Evolutionary conservation across 2,329 filamentous ascomycete genomes (phyloP).

Genomic region (Claviceps maximensis): DNA sequence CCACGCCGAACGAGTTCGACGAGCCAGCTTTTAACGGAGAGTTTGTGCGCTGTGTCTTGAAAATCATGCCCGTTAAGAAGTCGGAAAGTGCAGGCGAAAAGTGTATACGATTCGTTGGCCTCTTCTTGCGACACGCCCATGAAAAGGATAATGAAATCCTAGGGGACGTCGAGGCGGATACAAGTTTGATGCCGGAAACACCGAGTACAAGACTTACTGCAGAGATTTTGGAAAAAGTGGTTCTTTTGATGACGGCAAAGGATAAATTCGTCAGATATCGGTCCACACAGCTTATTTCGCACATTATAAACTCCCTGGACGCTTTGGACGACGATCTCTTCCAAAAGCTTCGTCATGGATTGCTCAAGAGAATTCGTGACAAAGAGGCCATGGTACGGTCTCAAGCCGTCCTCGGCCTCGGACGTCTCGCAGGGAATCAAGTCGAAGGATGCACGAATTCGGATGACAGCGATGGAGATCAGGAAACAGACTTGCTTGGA

Average conservation of each 20-base stretch:
- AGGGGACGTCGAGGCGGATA: conserved; percentile 52
- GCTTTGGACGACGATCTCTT: conserved; percentile 89
- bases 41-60: conserved; percentile 67
- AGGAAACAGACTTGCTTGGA: conserved; percentile 57
- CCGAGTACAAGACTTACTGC: conserved; percentile 69
- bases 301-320: conserved; percentile 85
- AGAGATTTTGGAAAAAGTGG: conserved; percentile 56
- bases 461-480: conserved; percentile 52
- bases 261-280: conserved; percentile 89
- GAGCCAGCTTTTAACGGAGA: conserved; percentile 82
- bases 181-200: conserved; percentile 63
- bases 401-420: conserved; percentile 84
- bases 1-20: conserved; percentile 52
- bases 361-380: conserved; percentile 79
- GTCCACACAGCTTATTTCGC: conserved; percentile 76
- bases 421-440: conserved; percentile 66
- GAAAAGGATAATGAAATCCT: conserved; percentile 59
- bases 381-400: conserved; percentile 88
- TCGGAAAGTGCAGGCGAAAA: conserved; percentile 79
- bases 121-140: conserved; percentile 64
- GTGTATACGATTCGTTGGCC: conserved; percentile 71
- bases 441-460: conserved; percentile 57
- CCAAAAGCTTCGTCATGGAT: conserved; percentile 61
- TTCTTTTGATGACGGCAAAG: conserved; percentile 70
- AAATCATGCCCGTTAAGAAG: conserved; percentile 81